Percentiles rank a stretch among this genome's conserved stretches.
Evolutionary conservation across 2,329 filamentous ascomycete species (phyloP).

Genomic region (Scedosporium minutisporum): DNA sequence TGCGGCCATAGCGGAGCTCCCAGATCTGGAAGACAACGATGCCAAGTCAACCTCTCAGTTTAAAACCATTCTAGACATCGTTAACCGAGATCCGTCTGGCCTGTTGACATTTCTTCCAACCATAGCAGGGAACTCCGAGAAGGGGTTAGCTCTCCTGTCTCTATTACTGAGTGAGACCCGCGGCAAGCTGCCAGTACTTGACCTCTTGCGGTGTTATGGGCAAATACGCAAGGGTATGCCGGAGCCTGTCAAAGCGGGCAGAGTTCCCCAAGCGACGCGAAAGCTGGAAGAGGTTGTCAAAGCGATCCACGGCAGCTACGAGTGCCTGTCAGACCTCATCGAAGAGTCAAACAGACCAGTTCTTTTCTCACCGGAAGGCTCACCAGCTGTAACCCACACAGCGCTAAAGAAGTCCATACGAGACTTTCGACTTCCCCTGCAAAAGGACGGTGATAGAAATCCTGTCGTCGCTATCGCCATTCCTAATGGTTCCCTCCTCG

Average conservation of each 20-base stretch:
- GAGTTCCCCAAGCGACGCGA: conserved; percentile 7
- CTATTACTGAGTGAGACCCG: background rate
- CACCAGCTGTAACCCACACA: conserved; percentile 20
- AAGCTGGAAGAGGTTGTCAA: conserved; percentile 13
- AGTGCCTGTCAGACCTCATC: conserved; percentile 29
- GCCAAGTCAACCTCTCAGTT: conserved; percentile 1
- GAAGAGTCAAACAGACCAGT: conserved; percentile 16
- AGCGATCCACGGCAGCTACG: conserved; percentile 21
- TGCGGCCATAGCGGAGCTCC: background rate
- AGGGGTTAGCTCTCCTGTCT: background rate
- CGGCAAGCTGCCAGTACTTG: background rate
- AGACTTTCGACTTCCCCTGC: conserved; percentile 21
- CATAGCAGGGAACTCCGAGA: background rate
- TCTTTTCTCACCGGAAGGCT: conserved; percentile 16
- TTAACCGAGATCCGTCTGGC: background rate
- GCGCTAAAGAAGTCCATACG: conserved; percentile 21
- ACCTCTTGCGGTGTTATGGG: conserved; percentile 23
- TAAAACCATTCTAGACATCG: background rate
- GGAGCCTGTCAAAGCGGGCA: conserved; percentile 22
- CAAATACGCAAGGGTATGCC: conserved; percentile 26
- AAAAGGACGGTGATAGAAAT: conserved; percentile 16
- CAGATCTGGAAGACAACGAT: background rate
- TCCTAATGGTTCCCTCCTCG: conserved; percentile 44
- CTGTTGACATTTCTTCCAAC: background rate
- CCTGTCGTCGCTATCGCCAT: conserved; percentile 40